Evolutionary conservation across 768 basidiomycete genomes (phyloP).

Genomic region (Lactarius hengduanensis): DNA sequence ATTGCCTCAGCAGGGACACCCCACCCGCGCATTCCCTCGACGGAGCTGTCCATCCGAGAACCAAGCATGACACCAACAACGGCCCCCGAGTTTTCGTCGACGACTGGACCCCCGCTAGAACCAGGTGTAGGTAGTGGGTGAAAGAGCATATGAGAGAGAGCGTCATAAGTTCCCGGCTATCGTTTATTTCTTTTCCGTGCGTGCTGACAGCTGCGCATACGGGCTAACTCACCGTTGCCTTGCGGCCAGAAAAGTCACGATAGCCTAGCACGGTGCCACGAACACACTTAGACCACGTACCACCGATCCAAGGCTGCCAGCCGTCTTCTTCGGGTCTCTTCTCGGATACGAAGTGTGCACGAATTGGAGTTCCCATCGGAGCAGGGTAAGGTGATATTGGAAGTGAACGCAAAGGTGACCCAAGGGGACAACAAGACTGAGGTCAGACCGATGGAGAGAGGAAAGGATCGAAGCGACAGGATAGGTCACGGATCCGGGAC

Average conservation of each 20-base stretch:
- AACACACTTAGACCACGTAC: slow-evolving; percentile 55
- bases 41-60: slow-evolving; percentile 52
- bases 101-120: slow-evolving; percentile 68
- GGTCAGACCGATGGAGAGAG: slow-evolving; percentile 57
- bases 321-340: slow-evolving; percentile 38
- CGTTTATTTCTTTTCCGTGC: neutral
- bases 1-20: slow-evolving; percentile 61
- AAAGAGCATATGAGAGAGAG: slow-evolving; percentile 56
- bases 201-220: neutral
- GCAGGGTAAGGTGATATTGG: slow-evolving; percentile 66
- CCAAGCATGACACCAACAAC: slow-evolving; percentile 67
- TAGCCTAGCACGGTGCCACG: slow-evolving; percentile 54
- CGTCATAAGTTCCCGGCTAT: slow-evolving; percentile 68
- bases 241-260: slow-evolving; percentile 56
- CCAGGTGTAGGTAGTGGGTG: slow-evolving; percentile 56
- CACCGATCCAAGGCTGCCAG: slow-evolving; percentile 54
- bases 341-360: slow-evolving; percentile 54
- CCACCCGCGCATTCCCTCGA: slow-evolving; percentile 59
- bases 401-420: slow-evolving; percentile 42
- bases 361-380: slow-evolving; percentile 44
- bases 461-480: slow-evolving; percentile 50
- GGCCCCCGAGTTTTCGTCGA: slow-evolving; percentile 58
- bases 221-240: slow-evolving; percentile 47
- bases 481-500: slow-evolving; percentile 30
- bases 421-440: slow-evolving; percentile 45